Percentiles rank a stretch among this genome's conserved stretches.
phyloP scores from a whole-genome alignment of 2,329 filamentous ascomycete species.

The Didymella segeticola region DNA sequence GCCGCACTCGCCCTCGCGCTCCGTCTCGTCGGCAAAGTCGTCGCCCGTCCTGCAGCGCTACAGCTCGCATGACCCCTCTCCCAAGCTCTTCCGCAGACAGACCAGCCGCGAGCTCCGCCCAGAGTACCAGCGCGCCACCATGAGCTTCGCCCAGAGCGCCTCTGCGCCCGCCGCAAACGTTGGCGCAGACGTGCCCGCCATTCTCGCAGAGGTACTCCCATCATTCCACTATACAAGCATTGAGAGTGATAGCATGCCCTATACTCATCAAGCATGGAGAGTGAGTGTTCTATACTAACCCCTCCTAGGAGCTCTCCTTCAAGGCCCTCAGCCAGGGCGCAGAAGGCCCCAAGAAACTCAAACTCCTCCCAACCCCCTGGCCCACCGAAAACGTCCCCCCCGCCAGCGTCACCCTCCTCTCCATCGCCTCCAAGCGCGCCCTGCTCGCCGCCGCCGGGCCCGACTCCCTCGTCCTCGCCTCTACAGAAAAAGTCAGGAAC shows the following conservation, averaged over 20 bases:
- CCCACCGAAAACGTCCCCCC: constrained; percentile 71
- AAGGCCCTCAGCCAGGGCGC: constrained; percentile 62
- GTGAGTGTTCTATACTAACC: constrained; percentile 17
- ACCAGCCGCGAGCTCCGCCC: constrained; percentile 38
- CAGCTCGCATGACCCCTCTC: constrained; percentile 38
- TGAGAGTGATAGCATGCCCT: no score
- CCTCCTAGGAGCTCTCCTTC: constrained; percentile 75
- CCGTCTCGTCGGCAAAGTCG: constrained; percentile 22
- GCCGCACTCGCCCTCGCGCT: constrained; percentile 20
- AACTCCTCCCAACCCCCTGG: constrained; percentile 80
- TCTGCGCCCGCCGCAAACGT: constrained; percentile 53
- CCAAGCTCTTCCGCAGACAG: constrained; percentile 26
- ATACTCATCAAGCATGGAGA: no score
- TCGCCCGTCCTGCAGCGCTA: constrained; percentile 24
- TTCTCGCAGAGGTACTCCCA: constrained; percentile 75
- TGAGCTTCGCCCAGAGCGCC: constrained; percentile 66
- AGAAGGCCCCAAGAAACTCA: constrained; percentile 81
- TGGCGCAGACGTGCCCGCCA: constrained; percentile 75
- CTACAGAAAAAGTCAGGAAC: constrained; percentile 78
- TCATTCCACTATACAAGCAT: background rate
- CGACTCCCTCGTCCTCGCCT: constrained; percentile 76
- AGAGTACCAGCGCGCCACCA: constrained; percentile 46
- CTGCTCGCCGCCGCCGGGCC: constrained; percentile 88
- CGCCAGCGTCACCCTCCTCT: constrained; percentile 80
- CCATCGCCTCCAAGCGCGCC: constrained; percentile 79